These are phyloP conservation scores for Hibiscus mutabilis DNA, from an alignment of 345 rosid genomes.

Conservation along the genomic window DNA sequence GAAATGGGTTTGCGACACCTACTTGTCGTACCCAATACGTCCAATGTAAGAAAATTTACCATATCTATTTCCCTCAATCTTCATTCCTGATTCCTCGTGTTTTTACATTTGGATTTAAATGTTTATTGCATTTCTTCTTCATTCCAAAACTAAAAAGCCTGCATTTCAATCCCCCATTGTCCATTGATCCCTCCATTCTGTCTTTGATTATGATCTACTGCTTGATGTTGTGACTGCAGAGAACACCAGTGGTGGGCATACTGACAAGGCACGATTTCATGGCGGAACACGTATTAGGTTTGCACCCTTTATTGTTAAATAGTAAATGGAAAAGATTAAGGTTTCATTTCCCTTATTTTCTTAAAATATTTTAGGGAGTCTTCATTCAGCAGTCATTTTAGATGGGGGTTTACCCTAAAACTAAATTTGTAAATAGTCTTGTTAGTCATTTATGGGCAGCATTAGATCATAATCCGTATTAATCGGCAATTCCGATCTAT, in stretches of 20 bases:
- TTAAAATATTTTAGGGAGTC: conserved; percentile 13
- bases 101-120: background rate
- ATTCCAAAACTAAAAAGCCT: background rate
- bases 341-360: conserved; percentile 32
- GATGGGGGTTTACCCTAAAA: background rate
- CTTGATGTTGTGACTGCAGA: background rate
- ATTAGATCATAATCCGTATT: too few species aligned
- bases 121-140: too few species aligned
- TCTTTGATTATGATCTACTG: background rate
- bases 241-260: too few species aligned
- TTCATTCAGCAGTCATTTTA: background rate
- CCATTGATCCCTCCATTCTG: too few species aligned
- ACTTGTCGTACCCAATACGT: conserved; percentile 68
- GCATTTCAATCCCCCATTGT: too few species aligned
- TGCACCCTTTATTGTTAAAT: conserved; percentile 49
- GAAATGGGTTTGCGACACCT: conserved; percentile 85
- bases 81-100: background rate
- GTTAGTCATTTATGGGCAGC: background rate
- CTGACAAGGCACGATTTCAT: too few species aligned
- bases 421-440: conserved; percentile 9
- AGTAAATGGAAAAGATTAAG: conserved; percentile 79
- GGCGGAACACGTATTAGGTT: conserved; percentile 67
- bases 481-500: too few species aligned
- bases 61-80: background rate
- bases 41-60: conserved; percentile 43